These are phyloP conservation scores for Cryphonectria parasitica DNA, from an alignment of 2,329 filamentous ascomycete species.

Conservation along the genomic window DNA sequence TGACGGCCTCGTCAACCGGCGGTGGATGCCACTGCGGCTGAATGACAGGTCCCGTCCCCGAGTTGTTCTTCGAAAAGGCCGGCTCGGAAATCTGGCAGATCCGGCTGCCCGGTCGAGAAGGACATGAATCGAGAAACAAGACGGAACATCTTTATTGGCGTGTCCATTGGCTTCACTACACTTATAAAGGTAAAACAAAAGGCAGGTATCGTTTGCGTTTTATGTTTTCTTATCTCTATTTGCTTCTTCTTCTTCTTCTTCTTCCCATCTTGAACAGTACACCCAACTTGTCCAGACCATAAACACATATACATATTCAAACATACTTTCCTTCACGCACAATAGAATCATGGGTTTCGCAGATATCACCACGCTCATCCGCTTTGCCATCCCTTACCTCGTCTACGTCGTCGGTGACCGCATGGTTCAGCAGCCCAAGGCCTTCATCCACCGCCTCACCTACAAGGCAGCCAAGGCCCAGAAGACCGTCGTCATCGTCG, in stretches of 20 bases:
- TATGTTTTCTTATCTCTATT: neutral
- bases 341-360: constrained; percentile 5
- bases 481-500: constrained; percentile 58
- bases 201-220: neutral
- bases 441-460: constrained; percentile 3
- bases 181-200: neutral
- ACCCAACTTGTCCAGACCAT: neutral
- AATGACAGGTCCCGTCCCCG: neutral
- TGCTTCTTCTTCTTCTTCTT: neutral
- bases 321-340: neutral
- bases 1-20: neutral
- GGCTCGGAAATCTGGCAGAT: neutral
- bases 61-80: neutral
- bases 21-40: neutral
- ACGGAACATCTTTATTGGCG: neutral
- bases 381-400: constrained; percentile 9
- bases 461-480: constrained; percentile 23
- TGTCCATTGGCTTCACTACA: neutral
- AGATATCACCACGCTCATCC: constrained; percentile 13
- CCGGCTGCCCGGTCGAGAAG: neutral
- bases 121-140: neutral
- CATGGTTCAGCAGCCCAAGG: neutral
- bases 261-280: neutral
- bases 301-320: too few relatives aligned
- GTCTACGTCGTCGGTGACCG: neutral